A percentile compares a stretch with the other conserved stretches of the same genome.
Conservation (phyloP, 768 basidiomycete genomes). For the Austroboletus eburneus region DNA sequence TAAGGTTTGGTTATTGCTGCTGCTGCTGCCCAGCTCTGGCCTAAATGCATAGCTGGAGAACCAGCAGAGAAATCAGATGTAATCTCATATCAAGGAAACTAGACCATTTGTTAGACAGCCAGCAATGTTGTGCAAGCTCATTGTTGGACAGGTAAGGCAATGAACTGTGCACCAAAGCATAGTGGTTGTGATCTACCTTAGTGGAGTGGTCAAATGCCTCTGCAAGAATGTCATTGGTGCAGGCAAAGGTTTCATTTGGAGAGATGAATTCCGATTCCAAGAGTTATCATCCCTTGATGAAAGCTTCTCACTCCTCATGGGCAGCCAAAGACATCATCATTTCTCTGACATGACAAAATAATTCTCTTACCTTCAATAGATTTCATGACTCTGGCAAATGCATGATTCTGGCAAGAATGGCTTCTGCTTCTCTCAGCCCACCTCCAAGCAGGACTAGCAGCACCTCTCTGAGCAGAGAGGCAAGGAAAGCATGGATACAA, state of each 20-base stretch:
- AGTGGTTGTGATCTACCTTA: slow-evolving; percentile 2
- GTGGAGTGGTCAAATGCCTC: slow-evolving; percentile 8
- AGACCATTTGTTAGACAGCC: slow-evolving; percentile 5
- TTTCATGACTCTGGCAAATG: background rate
- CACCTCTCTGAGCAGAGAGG: background rate
- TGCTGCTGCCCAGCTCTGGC: too few species aligned
- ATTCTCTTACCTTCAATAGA: background rate
- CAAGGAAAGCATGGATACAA: slow-evolving; percentile 4
- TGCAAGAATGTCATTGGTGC: slow-evolving; percentile 3
- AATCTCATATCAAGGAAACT: too few species aligned
- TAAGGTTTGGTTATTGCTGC: too few species aligned
- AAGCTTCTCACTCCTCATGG: slow-evolving; percentile 4
- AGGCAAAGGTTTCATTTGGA: slow-evolving; percentile 5
- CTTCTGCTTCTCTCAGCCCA: slow-evolving; percentile 6
- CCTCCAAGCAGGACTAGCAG: background rate
- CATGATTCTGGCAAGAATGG: background rate
- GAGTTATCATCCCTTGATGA: slow-evolving; percentile 4
- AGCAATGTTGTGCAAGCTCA: background rate
- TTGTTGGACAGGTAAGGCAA: background rate
- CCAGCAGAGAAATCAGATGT: too few species aligned
- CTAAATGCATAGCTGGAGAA: too few species aligned
- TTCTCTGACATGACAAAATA: too few species aligned
- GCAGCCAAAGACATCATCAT: too few species aligned
- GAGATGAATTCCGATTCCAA: slow-evolving; percentile 7
- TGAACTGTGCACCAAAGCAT: background rate